Percentiles rank a stretch among this genome's conserved stretches.
Conservation (phyloP, 1,139 yeast species). For the Debaryomyces subglobosus region DNA sequence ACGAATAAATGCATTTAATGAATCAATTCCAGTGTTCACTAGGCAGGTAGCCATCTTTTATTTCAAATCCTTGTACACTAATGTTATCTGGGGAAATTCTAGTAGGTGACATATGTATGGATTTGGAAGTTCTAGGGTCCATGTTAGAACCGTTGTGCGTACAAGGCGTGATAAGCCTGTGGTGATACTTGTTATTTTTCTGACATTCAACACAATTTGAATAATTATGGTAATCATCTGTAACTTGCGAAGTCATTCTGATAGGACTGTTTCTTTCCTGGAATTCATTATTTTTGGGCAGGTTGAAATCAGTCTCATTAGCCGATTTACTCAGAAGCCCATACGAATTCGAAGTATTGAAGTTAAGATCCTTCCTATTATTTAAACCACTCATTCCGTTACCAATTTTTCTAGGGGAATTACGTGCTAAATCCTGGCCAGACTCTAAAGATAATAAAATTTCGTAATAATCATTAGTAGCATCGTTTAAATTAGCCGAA, state of each 20-base stretch:
- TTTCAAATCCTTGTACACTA: constrained; percentile 10
- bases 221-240: constrained; percentile 7
- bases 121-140: constrained; percentile 7
- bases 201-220: constrained; percentile 15
- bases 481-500: constrained; percentile 31
- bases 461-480: constrained; percentile 33
- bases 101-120: constrained; percentile 7
- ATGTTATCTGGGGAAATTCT: constrained; percentile 8
- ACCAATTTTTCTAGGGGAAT: constrained; percentile 14
- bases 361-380: constrained; percentile 8
- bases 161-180: constrained; percentile 15
- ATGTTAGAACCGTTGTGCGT: constrained; percentile 14
- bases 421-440: constrained; percentile 10
- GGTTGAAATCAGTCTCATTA: constrained; percentile 6
- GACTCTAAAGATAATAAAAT: constrained; percentile 16
- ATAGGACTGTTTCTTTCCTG: constrained; percentile 10
- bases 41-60: constrained; percentile 13
- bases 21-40: constrained; percentile 12
- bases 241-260: constrained; percentile 9
- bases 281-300: constrained; percentile 5
- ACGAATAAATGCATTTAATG: constrained; percentile 1
- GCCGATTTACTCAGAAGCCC: constrained; percentile 7
- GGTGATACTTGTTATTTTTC: constrained; percentile 11
- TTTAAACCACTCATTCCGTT: constrained; percentile 7
- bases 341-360: constrained; percentile 9